Base-by-base conservation (phyloP, 2,329 filamentous ascomycete species). In the Xylariaceae sp. region DNA sequence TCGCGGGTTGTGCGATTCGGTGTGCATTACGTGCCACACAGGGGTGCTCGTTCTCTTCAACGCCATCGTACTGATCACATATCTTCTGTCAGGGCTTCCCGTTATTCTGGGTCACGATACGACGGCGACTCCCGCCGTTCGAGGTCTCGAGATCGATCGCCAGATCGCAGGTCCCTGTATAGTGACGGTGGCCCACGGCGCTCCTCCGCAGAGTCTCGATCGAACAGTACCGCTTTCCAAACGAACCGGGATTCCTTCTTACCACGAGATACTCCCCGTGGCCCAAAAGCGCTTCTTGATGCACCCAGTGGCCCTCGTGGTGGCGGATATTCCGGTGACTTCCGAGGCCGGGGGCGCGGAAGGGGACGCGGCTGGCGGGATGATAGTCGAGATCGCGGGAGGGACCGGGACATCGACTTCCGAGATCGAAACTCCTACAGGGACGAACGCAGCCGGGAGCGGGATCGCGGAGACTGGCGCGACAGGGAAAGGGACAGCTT, bases 241-340 rank as follows among this genome's bases (percentile, higher is more conserved):
- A 59, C 70, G 2, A 72, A 70, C 46, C 68, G 78, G 44, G 75
- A 80, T 44, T 56, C 51, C 10, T 78, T 77, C 42, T 67, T 70
- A 54, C 56, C 71, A 10, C 72, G 81, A 44, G 85, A 93, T 43
- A 80, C 84, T 2, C 88, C 88, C 3, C 74, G 87, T 36, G 88
- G 84, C 0, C 87, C 88, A 9, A 87, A 89, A 57, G 85, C 83
- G 4, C 64, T 88, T 37, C 72, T 83, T 39, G 84, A 90, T 40
- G 63, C 75, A 19, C 72, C 76, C n/a, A 75, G 71, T 43, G 78
- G 77, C 19, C 80, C 78, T 11, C 72, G 83, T 37, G 80, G 80
- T 27, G 71, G 78, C 37, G 77, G 75, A 7, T 84, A 80, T 51
- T 64, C 65, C 3, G 70, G 75, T 16, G 83, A 86, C 33, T 80